Conservation (phyloP, 2,329 filamentous ascomycete genomes). For the Didymella pinodella region DNA sequence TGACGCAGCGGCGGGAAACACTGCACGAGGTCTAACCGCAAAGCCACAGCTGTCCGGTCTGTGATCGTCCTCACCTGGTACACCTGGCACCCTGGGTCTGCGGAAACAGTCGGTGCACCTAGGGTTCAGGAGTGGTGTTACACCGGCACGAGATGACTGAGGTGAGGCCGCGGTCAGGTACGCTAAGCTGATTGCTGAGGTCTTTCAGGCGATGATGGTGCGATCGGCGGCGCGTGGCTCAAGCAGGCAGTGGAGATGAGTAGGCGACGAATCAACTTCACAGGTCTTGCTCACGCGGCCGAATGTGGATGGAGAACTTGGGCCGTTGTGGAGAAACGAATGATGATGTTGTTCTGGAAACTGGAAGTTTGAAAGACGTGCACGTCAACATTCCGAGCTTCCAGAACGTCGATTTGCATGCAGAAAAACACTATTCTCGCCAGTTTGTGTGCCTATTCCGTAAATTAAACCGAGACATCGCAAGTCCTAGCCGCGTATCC, state of each 20-base stretch:
- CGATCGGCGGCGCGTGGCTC: slow-evolving; percentile 33
- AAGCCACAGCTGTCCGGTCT: slow-evolving; percentile 2
- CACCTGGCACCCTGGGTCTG: not conserved
- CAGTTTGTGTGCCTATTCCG: not conserved
- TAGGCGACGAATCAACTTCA: slow-evolving; percentile 7
- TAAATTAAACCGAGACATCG: not conserved
- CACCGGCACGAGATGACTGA: slow-evolving; percentile 21
- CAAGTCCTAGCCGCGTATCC: not conserved
- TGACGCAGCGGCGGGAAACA: slow-evolving; percentile 34
- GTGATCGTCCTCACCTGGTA: slow-evolving; percentile 3
- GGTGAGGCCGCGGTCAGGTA: slow-evolving; percentile 40
- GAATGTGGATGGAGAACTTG: slow-evolving; percentile 11
- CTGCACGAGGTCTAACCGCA: slow-evolving; percentile 8
- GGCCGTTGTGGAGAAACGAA: slow-evolving; percentile 3
- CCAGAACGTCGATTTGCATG: slow-evolving; percentile 1
- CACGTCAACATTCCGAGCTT: slow-evolving; percentile 5
- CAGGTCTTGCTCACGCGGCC: slow-evolving; percentile 8
- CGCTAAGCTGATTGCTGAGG: slow-evolving; percentile 39
- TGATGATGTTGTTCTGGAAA: slow-evolving; percentile 15
- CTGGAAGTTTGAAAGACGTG: slow-evolving; percentile 9
- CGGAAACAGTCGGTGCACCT: slow-evolving; percentile 18
- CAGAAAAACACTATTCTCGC: not conserved
- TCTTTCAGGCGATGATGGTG: slow-evolving; percentile 39
- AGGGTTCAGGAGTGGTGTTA: slow-evolving; percentile 25
- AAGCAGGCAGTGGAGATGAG: slow-evolving; percentile 23